phyloP scores from a whole-genome alignment of 495 filamentous ascomycete genomes.

The Staphylotrichum longicolle region DNA sequence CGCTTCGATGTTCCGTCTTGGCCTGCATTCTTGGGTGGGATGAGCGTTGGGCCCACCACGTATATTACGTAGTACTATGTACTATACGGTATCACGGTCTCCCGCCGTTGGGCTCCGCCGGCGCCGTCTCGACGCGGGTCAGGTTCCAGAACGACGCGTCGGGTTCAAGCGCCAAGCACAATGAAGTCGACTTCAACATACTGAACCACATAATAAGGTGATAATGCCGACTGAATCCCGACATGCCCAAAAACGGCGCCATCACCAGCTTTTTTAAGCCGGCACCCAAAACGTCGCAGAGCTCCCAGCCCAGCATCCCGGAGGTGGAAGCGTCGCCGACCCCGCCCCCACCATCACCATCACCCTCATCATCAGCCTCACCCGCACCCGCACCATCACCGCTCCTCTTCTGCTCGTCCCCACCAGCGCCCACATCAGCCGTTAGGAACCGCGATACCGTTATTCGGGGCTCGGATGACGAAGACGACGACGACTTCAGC shows the following conservation, averaged over 20 bases:
- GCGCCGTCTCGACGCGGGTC: too few species aligned
- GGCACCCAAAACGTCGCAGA: conserved; percentile 13
- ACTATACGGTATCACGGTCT: too few species aligned
- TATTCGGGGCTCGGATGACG: conserved; percentile 54
- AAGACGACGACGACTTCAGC: conserved; percentile 20
- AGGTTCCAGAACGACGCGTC: too few species aligned
- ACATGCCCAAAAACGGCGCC: conserved; percentile 23
- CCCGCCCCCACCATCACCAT: conserved; percentile 8
- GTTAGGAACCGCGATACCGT: conserved; percentile 41
- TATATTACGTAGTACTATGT: too few species aligned
- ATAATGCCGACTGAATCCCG: not conserved
- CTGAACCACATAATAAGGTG: not conserved
- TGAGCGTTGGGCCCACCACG: too few species aligned
- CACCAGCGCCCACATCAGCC: conserved; percentile 28
- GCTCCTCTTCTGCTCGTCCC: conserved; percentile 33
- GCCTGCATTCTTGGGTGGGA: too few species aligned
- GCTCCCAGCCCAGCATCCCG: not conserved
- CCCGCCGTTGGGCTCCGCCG: too few species aligned
- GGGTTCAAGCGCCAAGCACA: too few species aligned
- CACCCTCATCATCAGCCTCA: not conserved
- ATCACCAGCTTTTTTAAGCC: conserved; percentile 33
- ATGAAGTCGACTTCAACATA: not conserved
- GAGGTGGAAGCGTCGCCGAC: conserved; percentile 16
- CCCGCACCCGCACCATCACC: conserved; percentile 18
- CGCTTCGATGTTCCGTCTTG: too few species aligned